A percentile compares a stretch with the other conserved stretches of the same genome.
phyloP scores from a whole-genome alignment of 345 rosid genomes.

The Eucalyptus shirleyi region DNA sequence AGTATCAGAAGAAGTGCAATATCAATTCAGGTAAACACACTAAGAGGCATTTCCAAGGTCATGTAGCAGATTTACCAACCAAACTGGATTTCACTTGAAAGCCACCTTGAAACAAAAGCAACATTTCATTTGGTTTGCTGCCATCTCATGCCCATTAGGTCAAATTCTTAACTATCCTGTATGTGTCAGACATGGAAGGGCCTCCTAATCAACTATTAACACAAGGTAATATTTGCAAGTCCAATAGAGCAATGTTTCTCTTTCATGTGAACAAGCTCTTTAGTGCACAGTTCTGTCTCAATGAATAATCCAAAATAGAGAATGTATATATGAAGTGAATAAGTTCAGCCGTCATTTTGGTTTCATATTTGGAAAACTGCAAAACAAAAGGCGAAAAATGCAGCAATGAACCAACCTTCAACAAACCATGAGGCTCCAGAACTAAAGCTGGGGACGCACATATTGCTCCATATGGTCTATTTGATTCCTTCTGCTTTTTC shows the following conservation, averaged over 20 bases:
- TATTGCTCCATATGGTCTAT: slow-evolving; percentile 84
- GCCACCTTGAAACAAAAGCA: neutral
- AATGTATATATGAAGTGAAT: neutral
- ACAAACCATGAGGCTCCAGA: slow-evolving; percentile 81
- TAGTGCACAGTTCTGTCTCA: neutral
- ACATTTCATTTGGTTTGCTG: neutral
- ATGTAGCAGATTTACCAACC: neutral
- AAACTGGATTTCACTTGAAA: neutral
- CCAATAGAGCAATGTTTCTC: neutral
- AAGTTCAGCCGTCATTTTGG: neutral
- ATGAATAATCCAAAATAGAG: neutral
- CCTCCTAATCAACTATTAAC: neutral
- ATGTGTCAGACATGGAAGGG: neutral
- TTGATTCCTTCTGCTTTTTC: slow-evolving; percentile 64
- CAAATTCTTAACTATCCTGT: neutral
- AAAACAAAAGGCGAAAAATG: neutral
- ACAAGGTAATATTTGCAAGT: neutral
- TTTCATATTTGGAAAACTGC: neutral
- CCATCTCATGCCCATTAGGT: neutral
- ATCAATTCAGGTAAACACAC: neutral
- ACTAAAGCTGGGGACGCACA: slow-evolving; percentile 97
- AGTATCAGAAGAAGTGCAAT: neutral
- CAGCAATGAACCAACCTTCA: slow-evolving; percentile 40
- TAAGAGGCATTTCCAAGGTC: neutral
- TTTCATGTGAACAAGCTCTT: neutral